A percentile compares a stretch with the other conserved stretches of the same genome.
Conservation (phyloP, 441 rosid genomes). For the Pelargonium cotyledonis region DNA sequence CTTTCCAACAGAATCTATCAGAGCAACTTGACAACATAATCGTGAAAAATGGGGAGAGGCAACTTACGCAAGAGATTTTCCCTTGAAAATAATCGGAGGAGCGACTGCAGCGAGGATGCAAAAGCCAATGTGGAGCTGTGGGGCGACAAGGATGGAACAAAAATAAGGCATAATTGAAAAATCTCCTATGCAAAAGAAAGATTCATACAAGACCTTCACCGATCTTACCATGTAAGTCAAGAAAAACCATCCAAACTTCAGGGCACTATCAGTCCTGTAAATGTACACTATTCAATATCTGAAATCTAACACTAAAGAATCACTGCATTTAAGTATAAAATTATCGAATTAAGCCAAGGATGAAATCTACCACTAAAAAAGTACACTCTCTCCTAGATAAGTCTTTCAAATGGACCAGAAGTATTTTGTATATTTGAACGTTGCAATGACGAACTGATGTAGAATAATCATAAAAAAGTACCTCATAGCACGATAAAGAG, state of each 20-base stretch:
- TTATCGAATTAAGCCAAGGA: background rate
- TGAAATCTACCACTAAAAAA: too few species aligned
- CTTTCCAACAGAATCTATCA: background rate
- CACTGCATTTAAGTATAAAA: background rate
- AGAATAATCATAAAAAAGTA: slow-evolving; percentile 24
- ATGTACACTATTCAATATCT: slow-evolving; percentile 15
- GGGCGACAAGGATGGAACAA: slow-evolving; percentile 16
- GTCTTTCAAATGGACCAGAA: background rate
- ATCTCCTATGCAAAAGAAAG: slow-evolving; percentile 18
- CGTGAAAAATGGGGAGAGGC: slow-evolving; percentile 9
- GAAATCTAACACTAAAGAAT: slow-evolving; percentile 1
- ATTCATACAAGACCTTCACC: slow-evolving; percentile 7
- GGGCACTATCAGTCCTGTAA: slow-evolving; percentile 96
- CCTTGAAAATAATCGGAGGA: slow-evolving; percentile 93
- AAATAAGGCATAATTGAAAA: slow-evolving; percentile 12
- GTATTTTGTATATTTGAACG: background rate
- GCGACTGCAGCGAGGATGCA: slow-evolving; percentile 84
- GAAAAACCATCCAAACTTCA: slow-evolving; percentile 93
- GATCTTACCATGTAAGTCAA: slow-evolving; percentile 61
- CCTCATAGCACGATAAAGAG: slow-evolving; percentile 98
- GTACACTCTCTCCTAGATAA: background rate
- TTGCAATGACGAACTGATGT: background rate
- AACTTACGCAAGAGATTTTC: slow-evolving; percentile 91
- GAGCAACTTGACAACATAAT: background rate
- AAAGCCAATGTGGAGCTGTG: slow-evolving; percentile 86